phyloP scores from a whole-genome alignment of 345 rosid species.

The Eucalyptus paniculata region DNA sequence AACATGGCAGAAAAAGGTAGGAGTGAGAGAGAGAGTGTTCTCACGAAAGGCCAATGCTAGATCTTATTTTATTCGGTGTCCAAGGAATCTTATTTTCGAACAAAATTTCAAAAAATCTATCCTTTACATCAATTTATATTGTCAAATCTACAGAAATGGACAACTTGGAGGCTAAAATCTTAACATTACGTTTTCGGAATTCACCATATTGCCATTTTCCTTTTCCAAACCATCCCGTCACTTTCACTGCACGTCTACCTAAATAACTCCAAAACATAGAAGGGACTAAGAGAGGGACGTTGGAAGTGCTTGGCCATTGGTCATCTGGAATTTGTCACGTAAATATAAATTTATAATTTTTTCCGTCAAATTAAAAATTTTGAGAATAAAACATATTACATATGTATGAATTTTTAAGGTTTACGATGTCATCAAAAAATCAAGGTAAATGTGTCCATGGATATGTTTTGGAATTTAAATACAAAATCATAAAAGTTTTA shows the following conservation, averaged over 20 bases:
- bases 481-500: no score
- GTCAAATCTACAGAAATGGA: not conserved
- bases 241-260: not conserved
- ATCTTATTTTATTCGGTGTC: not conserved
- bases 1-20: not conserved
- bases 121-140: not conserved
- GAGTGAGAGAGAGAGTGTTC: not conserved
- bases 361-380: not conserved
- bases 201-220: not conserved
- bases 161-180: not conserved
- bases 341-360: no score
- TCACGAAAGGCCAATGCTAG: not conserved
- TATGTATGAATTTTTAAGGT: not conserved
- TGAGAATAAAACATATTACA: no score
- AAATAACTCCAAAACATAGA: not conserved
- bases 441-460: no score
- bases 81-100: not conserved
- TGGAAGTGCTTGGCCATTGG: no score
- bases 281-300: not conserved
- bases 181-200: not conserved
- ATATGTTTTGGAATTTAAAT: no score
- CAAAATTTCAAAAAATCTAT: no score
- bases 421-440: no score
- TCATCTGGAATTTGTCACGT: no score
- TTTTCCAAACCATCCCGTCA: not conserved